Evolutionary conservation across 2,329 filamentous ascomycete genomes (phyloP), one percentile per base, ranked within the genome.

Genomic region (Coleophoma crateriformis): DNA sequence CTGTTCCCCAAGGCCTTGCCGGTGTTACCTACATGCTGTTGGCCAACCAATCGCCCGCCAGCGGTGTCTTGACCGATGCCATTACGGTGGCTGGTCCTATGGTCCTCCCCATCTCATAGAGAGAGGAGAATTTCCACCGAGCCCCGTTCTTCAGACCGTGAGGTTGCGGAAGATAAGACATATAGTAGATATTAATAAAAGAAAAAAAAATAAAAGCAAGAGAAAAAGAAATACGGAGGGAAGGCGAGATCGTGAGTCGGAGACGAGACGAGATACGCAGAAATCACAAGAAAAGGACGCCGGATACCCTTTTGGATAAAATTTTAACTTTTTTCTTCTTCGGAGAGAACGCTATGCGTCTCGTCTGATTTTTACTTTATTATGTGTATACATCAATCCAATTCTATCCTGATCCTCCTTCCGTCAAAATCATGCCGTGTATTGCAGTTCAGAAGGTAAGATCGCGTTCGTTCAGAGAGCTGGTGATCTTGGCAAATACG

Each of bases 1-100:
- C 71, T 42, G 75, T 87, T 22, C 85, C 85, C 13, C 74, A 79
- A 60, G 76, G 76, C 61, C 67, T 88, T 40, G 71, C 74, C 8
- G 85, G 85, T 43, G 72, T 87, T 55, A 78, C 80, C 45, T 89
- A 87, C 68, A 75, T 88, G 60, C 81, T 82, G 60, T 73, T 89
- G 57, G 79, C 84, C 49, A 85, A 64, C 59, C 63, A 64, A 32
- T 72, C 68, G 2, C 78, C 79, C 15, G 61, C 73, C 32, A 69
- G 68, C 19, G 79, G 77, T 34, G 65, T 72, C 35, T 63, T 85
- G 53, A 78, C 75, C 3, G 82, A 87, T 66, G 77, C 76, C 48
- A 82, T 84, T 58, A 81, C 82, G 44, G 70, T 88, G 56, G 84
- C 85, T 58, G 85, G 83, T 1, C 79, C 81, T 44, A 76, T 82